Percentiles rank a stretch among this genome's conserved stretches.
Conservation (phyloP, 768 basidiomycete genomes). For the Terana coerulea region DNA sequence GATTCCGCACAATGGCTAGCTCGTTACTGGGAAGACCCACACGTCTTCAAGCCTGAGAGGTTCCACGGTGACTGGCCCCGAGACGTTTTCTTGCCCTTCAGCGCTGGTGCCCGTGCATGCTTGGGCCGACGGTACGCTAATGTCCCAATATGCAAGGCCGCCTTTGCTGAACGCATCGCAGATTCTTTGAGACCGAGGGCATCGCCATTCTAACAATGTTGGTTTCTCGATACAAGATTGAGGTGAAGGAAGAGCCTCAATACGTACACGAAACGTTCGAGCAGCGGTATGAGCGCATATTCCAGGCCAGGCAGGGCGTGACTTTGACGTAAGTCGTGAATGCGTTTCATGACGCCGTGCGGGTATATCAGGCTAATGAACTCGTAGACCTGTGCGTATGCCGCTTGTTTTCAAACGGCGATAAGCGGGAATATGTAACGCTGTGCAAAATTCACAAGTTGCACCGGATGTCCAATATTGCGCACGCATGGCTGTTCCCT, state of each 20-base stretch:
- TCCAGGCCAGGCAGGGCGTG: constrained; percentile 13
- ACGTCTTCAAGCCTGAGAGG: constrained; percentile 36
- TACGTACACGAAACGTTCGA: constrained; percentile 45
- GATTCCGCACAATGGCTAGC: constrained; percentile 19
- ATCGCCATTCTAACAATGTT: constrained; percentile 47
- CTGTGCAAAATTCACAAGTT: no score
- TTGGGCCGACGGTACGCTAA: constrained; percentile 8
- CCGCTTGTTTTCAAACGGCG: constrained; percentile 34
- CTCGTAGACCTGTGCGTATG: constrained; percentile 30
- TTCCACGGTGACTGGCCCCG: constrained; percentile 50
- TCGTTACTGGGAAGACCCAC: constrained; percentile 36
- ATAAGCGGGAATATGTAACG: no score
- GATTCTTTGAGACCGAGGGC: constrained; percentile 46
- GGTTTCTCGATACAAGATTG: constrained; percentile 43
- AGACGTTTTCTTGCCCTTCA: constrained; percentile 55
- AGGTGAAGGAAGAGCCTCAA: constrained; percentile 22
- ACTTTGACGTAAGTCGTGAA: constrained; percentile 22
- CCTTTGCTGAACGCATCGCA: background rate
- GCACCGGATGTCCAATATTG: no score
- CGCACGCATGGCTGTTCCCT: no score
- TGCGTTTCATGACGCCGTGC: no score
- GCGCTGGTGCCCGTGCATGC: constrained; percentile 43
- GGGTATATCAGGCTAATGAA: no score
- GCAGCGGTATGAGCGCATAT: constrained; percentile 31
- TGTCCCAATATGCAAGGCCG: background rate